phyloP scores from a whole-genome alignment of 805 yeast genomes.

The Hanseniaspora occidentalis region DNA sequence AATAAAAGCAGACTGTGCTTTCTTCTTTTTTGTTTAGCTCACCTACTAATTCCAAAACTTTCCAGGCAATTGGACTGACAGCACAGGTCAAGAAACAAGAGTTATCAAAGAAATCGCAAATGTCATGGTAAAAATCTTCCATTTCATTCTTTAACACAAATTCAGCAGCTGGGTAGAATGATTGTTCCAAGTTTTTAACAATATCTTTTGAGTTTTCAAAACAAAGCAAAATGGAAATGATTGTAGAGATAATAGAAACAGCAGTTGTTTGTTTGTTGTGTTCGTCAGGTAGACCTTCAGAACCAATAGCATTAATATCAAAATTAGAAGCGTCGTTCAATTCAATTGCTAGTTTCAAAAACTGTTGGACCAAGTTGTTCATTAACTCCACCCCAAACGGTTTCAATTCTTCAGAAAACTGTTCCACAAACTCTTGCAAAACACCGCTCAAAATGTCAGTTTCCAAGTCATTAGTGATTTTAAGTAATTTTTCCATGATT shows the following conservation, averaged over 20 bases:
- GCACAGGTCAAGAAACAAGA: slow-evolving; percentile 47
- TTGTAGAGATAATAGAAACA: slow-evolving; percentile 65
- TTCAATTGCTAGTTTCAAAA: slow-evolving; percentile 57
- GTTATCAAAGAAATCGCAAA: slow-evolving; percentile 62
- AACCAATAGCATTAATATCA: slow-evolving; percentile 26
- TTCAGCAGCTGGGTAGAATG: slow-evolving; percentile 55
- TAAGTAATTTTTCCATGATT: slow-evolving; percentile 68
- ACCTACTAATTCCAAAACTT: slow-evolving; percentile 40
- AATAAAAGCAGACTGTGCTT: slow-evolving; percentile 47
- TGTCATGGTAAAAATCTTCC: slow-evolving; percentile 65
- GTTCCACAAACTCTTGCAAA: slow-evolving; percentile 91
- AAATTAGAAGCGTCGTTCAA: slow-evolving; percentile 45
- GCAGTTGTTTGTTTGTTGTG: slow-evolving; percentile 76
- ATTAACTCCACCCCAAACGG: slow-evolving; percentile 77
- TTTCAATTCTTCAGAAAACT: slow-evolving; percentile 74
- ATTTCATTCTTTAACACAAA: slow-evolving; percentile 53
- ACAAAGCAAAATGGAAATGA: slow-evolving; percentile 68
- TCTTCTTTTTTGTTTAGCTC: slow-evolving; percentile 22
- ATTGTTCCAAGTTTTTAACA: slow-evolving; percentile 50
- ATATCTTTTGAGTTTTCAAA: slow-evolving; percentile 69
- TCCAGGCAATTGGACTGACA: slow-evolving; percentile 68
- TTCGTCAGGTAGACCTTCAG: slow-evolving; percentile 27
- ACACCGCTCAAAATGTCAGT: slow-evolving; percentile 79
- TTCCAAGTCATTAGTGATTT: slow-evolving; percentile 69
- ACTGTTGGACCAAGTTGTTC: slow-evolving; percentile 56